Evolutionary conservation across 371 early-diverging fungal genomes (phyloP).

Genomic region (Mucor indicus): DNA sequence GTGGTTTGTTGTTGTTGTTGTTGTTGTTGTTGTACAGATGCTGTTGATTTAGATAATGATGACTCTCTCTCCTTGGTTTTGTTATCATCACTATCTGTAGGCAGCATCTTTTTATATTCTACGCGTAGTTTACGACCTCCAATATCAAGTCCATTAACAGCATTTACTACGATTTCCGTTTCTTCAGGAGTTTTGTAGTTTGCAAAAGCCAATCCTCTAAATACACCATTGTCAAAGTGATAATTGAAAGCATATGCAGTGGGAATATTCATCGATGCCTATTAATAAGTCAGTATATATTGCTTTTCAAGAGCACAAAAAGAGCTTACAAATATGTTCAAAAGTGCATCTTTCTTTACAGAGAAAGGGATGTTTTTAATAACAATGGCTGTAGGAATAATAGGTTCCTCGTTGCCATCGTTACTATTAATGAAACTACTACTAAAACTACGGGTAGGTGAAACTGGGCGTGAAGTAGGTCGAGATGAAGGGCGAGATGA

Average conservation of each 20-base stretch:
- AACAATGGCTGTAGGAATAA: constrained; percentile 75
- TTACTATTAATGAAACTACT: too few relatives aligned
- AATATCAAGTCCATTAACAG: constrained; percentile 67
- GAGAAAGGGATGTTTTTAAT: constrained; percentile 84
- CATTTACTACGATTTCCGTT: constrained; percentile 64
- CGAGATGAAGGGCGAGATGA: constrained; percentile 17
- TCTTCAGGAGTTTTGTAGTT: constrained; percentile 78
- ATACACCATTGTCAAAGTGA: constrained; percentile 76
- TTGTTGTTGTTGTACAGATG: constrained; percentile 10
- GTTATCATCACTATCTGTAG: constrained; percentile 24
- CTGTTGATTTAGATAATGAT: constrained; percentile 8
- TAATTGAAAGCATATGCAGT: constrained; percentile 81
- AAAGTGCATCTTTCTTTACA: constrained; percentile 71
- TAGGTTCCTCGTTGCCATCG: constrained; percentile 14
- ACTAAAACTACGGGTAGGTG: constrained; percentile 19
- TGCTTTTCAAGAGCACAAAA: background rate
- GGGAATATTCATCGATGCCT: constrained; percentile 63
- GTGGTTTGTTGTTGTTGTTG: too few relatives aligned
- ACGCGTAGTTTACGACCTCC: constrained; percentile 76
- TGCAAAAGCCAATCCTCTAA: constrained; percentile 82
- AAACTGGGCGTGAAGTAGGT: constrained; percentile 26
- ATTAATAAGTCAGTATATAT: background rate
- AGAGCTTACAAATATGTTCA: constrained; percentile 56
- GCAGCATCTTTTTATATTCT: constrained; percentile 71
- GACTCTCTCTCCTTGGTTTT: constrained; percentile 27